Percentiles rank a stretch among this genome's conserved stretches.
These are phyloP conservation scores for Pseudogymnoascus destructans DNA, from an alignment of 2,329 filamentous ascomycete species.

Conservation along the genomic window DNA sequence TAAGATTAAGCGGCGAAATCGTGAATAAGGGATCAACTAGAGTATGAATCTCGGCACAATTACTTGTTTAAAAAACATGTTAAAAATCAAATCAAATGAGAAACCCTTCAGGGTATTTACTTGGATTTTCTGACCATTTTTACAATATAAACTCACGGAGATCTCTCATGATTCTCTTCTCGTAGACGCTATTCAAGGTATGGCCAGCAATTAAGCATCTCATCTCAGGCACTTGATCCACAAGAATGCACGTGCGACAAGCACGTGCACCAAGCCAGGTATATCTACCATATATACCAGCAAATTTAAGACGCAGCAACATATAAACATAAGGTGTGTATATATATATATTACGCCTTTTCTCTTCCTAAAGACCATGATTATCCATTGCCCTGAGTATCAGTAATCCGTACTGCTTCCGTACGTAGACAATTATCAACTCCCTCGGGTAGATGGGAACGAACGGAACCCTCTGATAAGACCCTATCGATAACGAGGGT, in stretches of 20 bases:
- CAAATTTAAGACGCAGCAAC: background rate
- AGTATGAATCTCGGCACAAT: background rate
- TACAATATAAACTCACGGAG: background rate
- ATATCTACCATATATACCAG: background rate
- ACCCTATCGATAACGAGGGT: slow-evolving; percentile 7
- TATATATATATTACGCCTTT: background rate
- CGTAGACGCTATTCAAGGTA: background rate
- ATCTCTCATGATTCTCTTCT: background rate
- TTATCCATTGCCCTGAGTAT: background rate
- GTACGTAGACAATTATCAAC: background rate
- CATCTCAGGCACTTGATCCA: background rate
- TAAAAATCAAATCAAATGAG: background rate
- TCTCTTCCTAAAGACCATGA: background rate
- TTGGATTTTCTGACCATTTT: background rate
- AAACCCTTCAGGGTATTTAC: background rate
- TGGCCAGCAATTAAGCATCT: background rate
- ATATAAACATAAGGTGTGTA: background rate
- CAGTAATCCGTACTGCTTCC: background rate
- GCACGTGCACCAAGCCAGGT: background rate
- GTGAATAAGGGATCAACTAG: background rate
- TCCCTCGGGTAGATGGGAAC: slow-evolving; percentile 4
- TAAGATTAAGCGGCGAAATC: background rate
- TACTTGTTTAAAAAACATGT: background rate
- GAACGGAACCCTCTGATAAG: slow-evolving; percentile 7
- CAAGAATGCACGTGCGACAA: background rate